Conservation (phyloP, 163 green algal genomes). For the Coccomyxa subellipsoidea region DNA sequence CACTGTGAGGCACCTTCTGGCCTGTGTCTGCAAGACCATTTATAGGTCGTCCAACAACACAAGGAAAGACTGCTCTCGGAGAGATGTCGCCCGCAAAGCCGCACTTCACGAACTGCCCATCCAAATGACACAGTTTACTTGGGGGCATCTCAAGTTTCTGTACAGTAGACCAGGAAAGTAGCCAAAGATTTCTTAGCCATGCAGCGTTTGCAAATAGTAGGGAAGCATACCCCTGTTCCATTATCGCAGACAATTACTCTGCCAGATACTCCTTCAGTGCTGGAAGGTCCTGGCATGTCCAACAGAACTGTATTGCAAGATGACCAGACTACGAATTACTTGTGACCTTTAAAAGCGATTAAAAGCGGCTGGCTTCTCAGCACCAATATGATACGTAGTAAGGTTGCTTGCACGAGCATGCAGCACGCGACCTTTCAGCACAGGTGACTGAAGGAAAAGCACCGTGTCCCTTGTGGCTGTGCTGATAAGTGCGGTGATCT, state of each 20-base stretch:
- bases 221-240: slow-evolving; percentile 29
- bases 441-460: too few relatives aligned
- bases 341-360: too few relatives aligned
- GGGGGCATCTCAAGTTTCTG: neutral
- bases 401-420: too few relatives aligned
- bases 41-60: neutral
- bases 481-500: too few relatives aligned
- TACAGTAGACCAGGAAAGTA: too few relatives aligned
- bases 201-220: neutral
- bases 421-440: too few relatives aligned
- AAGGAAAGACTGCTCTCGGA: neutral
- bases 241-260: slow-evolving; percentile 30
- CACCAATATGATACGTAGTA: neutral
- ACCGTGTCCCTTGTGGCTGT: too few relatives aligned
- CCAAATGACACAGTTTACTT: neutral
- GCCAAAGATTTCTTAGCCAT: neutral
- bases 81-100: slow-evolving; percentile 63
- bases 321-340: too few relatives aligned
- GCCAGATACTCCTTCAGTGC: neutral
- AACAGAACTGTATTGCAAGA: neutral
- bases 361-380: neutral
- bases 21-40: neutral
- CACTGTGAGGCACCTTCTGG: neutral
- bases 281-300: neutral
- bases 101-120: slow-evolving; percentile 57